Evolutionary conservation across 2,329 filamentous ascomycete species (phyloP).

Genomic region (Polychaeton citri): DNA sequence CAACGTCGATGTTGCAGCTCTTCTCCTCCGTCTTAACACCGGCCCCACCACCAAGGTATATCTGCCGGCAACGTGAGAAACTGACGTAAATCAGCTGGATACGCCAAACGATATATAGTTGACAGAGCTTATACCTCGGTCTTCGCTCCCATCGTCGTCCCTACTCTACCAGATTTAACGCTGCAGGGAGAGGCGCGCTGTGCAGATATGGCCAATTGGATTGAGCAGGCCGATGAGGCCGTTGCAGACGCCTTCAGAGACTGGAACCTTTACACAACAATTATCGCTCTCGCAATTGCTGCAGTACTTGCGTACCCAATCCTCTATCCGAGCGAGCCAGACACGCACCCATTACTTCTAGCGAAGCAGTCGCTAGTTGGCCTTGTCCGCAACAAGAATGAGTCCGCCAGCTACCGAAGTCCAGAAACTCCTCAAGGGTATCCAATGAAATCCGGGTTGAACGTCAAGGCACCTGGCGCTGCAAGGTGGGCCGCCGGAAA

Average conservation of each 20-base stretch:
- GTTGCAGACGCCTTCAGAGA: slow-evolving; percentile 57
- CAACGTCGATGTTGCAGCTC: too few relatives aligned
- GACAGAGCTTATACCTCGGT: too few relatives aligned
- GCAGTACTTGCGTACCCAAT: slow-evolving; percentile 58
- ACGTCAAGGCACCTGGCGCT: slow-evolving; percentile 66
- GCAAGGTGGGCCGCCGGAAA: slow-evolving; percentile 74
- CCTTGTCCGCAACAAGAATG: slow-evolving; percentile 66
- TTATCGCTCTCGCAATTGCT: slow-evolving; percentile 53
- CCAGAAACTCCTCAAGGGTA: slow-evolving; percentile 75
- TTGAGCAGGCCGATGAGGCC: slow-evolving; percentile 58
- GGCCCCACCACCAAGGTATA: too few relatives aligned
- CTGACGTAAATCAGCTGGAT: too few relatives aligned
- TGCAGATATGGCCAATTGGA: slow-evolving; percentile 29
- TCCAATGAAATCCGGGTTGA: slow-evolving; percentile 61
- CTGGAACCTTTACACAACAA: slow-evolving; percentile 72
- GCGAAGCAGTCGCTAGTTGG: slow-evolving; percentile 70
- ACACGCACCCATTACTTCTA: slow-evolving; percentile 83
- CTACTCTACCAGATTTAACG: too few relatives aligned
- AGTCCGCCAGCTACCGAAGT: slow-evolving; percentile 78
- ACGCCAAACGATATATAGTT: too few relatives aligned
- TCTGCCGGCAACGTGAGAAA: too few relatives aligned
- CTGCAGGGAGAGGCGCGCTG: too few relatives aligned
- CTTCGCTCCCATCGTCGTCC: too few relatives aligned
- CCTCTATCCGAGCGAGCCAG: slow-evolving; percentile 62
- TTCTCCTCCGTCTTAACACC: too few relatives aligned